phyloP scores from a whole-genome alignment of 148 eudicot genomes.

The Drosera capensis region DNA sequence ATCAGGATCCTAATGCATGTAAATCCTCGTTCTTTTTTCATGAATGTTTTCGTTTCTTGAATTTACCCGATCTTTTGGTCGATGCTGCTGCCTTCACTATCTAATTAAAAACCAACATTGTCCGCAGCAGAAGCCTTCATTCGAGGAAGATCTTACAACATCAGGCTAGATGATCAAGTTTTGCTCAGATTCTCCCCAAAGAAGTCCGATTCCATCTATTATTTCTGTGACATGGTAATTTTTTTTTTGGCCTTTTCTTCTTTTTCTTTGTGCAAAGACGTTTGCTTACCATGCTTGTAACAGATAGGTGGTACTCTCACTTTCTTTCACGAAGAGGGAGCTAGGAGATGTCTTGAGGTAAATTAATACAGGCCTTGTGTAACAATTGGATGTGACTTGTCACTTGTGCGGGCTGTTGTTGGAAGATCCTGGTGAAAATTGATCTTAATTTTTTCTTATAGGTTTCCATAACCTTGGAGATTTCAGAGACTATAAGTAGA shows the following conservation, averaged over 20 bases:
- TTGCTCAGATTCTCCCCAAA: constrained; percentile 88
- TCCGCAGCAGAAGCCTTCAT: constrained; percentile 94
- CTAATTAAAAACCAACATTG: constrained; percentile 42
- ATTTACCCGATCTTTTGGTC: not conserved
- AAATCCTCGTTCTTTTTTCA: constrained; percentile 13
- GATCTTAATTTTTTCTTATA: constrained; percentile 13
- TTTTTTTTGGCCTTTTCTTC: not conserved
- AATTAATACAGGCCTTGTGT: too few relatives aligned
- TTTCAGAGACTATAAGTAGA: constrained; percentile 69
- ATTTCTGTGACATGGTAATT: constrained; percentile 84
- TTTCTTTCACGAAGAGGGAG: constrained; percentile 78
- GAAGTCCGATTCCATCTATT: constrained; percentile 85
- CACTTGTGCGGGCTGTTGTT: not conserved
- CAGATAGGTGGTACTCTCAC: constrained; percentile 98
- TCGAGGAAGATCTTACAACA: constrained; percentile 92
- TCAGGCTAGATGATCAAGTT: constrained; percentile 94
- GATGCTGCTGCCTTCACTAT: constrained; percentile 4
- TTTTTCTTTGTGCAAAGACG: constrained; percentile 1
- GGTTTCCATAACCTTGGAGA: constrained; percentile 88
- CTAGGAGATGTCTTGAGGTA: constrained; percentile 97
- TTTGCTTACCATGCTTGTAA: constrained; percentile 11
- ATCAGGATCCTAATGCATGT: constrained; percentile 66
- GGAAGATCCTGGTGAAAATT: not conserved
- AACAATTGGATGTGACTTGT: too few relatives aligned
- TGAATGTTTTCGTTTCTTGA: not conserved